Base-by-base conservation (phyloP, 305 asterid species). In the Caryopteris hybrid region DNA sequence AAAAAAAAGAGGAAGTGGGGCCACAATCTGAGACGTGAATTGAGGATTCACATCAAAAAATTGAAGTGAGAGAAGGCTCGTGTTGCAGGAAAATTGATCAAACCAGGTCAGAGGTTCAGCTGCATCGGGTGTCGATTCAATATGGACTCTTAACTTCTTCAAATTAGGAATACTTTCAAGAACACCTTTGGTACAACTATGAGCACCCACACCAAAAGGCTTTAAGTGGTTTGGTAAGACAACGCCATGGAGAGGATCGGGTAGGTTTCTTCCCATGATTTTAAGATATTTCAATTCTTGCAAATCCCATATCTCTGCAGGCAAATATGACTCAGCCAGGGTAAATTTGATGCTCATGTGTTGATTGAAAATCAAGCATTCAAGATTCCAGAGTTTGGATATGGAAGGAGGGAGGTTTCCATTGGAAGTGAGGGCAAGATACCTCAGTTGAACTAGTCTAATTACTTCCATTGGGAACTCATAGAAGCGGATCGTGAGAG, bases 361-460 rank as follows among this genome's bases (percentile, higher is more conserved):
- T 22, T 0, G 21, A 1, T 22, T 18, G 23, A 70, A 22, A 51
- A 61, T 38, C 31, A 70, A 17, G 47, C n/a, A 31, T 12, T 61
- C 46, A 7, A 70, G 64, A 27, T 52, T 25, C 39, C 63, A 16
- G 31, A 61, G 57, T 4, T 21, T 8, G 3, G 27, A 41, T 38
- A 61, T 25, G 34, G 64, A 70, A 31, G 64, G 43, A 33, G 70
- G 61, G 51, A 65, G 50, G 21, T 51, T 51, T 21, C 50, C 34
- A 1, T 13, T 54, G 41, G 12, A 54, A n/a, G 61, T 54, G 21
- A 54, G 41, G 22, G 42, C 22, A 29, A 55, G 23, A n/a, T 55
- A 55, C 25, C 38, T 55, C 17, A 55, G 31, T 1, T 7, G 43
- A 31, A 29, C 11, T 29, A 55, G 61, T 39, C 16, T n/a, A 12